A percentile compares a stretch with the other conserved stretches of the same genome.
Conservation (phyloP, 768 basidiomycete genomes). For the Hygrocybe punicea region DNA sequence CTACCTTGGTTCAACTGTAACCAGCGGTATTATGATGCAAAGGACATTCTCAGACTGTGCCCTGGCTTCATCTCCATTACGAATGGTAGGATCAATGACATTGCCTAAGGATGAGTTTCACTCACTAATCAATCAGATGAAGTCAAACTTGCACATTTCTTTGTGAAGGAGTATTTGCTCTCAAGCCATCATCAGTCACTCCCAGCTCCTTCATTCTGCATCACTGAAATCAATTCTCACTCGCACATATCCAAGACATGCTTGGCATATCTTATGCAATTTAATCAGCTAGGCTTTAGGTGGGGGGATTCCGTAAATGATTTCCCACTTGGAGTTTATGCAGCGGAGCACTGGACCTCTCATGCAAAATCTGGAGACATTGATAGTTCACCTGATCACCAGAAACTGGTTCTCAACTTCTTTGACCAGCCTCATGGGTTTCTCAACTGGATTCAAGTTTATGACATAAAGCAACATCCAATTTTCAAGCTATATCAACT, state of each 20-base stretch:
- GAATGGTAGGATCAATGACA: not conserved
- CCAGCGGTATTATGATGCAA: slow-evolving; percentile 5
- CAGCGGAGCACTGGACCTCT: not conserved
- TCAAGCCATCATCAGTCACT: not conserved
- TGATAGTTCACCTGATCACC: not conserved
- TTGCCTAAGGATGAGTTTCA: not conserved
- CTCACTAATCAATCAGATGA: not conserved
- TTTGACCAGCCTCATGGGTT: not conserved
- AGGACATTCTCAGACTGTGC: slow-evolving; percentile 9
- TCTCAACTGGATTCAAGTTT: not conserved
- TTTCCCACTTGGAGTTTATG: not conserved
- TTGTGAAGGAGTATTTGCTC: slow-evolving; percentile 2
- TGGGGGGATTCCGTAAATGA: not conserved
- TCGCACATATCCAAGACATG: not conserved
- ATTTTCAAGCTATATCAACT: not conserved
- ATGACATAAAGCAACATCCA: not conserved
- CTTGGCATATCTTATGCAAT: slow-evolving; percentile 1
- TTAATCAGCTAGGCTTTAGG: not conserved
- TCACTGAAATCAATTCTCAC: not conserved
- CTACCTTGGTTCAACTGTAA: slow-evolving; percentile 2
- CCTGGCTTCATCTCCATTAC: slow-evolving; percentile 6
- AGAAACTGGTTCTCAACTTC: not conserved
- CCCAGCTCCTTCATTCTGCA: not conserved
- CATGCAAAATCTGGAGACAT: not conserved
- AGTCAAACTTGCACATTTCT: slow-evolving; percentile 2